Conservation (phyloP, 306 rosid species). For the Cicer chorassanicum region DNA sequence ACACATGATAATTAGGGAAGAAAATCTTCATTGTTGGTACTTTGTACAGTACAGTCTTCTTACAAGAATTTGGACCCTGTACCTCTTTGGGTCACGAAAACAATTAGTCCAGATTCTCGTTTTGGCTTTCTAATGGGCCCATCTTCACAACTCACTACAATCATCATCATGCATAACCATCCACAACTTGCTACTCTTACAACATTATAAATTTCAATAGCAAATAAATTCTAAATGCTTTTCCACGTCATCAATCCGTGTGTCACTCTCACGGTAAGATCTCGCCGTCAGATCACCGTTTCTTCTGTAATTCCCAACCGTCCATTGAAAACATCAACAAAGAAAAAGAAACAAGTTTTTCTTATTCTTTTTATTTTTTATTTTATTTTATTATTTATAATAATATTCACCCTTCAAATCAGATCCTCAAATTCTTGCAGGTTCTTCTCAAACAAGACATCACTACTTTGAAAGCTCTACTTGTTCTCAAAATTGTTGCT, state of each 20-base stretch:
- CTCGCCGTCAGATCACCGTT: slow-evolving; percentile 30
- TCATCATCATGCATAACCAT: slow-evolving; percentile 13
- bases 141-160: not conserved
- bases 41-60: not conserved
- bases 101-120: slow-evolving; percentile 16
- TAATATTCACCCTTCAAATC: slow-evolving; percentile 46
- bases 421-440: slow-evolving; percentile 51
- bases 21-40: not conserved
- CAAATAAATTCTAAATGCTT: too few species aligned
- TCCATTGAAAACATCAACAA: slow-evolving; percentile 28
- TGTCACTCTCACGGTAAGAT: not conserved
- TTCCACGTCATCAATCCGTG: slow-evolving; percentile 45
- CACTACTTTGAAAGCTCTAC: slow-evolving; percentile 39
- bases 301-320: slow-evolving; percentile 16
- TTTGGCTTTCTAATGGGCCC: slow-evolving; percentile 16
- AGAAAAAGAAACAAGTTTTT: slow-evolving; percentile 15
- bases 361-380: not conserved
- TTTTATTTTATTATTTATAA: not conserved
- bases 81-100: not conserved
- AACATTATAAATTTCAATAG: not conserved
- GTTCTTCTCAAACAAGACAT: slow-evolving; percentile 51
- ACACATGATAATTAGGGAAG: too few species aligned
- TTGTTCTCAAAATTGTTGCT: slow-evolving; percentile 1
- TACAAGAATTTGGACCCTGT: slow-evolving; percentile 29
- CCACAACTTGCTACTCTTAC: slow-evolving; percentile 19